phyloP scores from a whole-genome alignment of 805 yeast genomes.

The Ogataea zsoltii region DNA sequence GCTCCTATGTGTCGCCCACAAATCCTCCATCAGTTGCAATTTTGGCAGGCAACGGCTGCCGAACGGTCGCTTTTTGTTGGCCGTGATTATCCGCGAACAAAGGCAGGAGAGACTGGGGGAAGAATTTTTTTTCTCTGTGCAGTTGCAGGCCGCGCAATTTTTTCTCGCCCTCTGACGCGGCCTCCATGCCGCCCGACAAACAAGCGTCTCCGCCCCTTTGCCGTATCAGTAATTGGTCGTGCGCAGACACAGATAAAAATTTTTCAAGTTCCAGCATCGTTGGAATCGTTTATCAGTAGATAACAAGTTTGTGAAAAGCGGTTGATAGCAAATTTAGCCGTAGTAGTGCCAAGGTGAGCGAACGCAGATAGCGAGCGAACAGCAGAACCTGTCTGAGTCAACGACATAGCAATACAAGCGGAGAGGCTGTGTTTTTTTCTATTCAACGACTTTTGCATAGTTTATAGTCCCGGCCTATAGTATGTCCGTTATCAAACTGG shows the following conservation, averaged over 20 bases:
- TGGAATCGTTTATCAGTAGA: slow-evolving; percentile 9
- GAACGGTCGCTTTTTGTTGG: background rate
- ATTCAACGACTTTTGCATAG: background rate
- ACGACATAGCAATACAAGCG: background rate
- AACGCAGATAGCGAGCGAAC: slow-evolving; percentile 1
- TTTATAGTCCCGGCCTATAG: background rate
- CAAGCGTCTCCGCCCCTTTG: slow-evolving; percentile 1
- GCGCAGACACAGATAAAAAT: slow-evolving; percentile 8
- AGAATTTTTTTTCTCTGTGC: background rate
- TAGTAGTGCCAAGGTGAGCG: background rate
- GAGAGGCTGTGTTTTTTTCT: background rate
- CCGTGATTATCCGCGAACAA: slow-evolving; percentile 1
- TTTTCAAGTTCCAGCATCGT: slow-evolving; percentile 6
- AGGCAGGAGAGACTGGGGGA: background rate
- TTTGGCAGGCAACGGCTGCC: slow-evolving; percentile 5
- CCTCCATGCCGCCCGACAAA: background rate
- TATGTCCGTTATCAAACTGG: slow-evolving; percentile 3
- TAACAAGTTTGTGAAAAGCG: slow-evolving; percentile 3
- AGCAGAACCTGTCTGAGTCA: background rate
- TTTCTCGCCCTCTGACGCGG: background rate
- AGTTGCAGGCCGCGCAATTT: background rate
- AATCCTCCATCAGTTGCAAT: background rate
- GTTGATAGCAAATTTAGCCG: slow-evolving; percentile 2
- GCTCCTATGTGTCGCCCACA: background rate
- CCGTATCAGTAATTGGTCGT: slow-evolving; percentile 7